Evolutionary conservation across 2,329 filamentous ascomycete genomes (phyloP), one percentile per base, ranked within the genome.

Genomic region (Cladophialophora immunda): DNA sequence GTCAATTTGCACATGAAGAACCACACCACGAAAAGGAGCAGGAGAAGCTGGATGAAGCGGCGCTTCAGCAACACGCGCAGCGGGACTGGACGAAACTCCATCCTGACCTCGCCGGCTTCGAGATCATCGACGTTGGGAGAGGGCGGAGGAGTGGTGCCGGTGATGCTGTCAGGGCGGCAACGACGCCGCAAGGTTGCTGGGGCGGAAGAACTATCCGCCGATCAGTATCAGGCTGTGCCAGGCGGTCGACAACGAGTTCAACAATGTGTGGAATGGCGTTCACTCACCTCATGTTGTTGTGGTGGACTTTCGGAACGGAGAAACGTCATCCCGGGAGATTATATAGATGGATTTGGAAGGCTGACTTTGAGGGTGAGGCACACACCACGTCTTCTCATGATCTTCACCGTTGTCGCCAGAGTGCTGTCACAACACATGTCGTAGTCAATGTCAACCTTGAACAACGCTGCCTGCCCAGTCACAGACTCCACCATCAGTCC

Each of bases 81-180:
- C 47, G 55, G 45, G 11, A 47, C 29, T 45, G 54, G 60, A 32
- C 54, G 38, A n/a, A 45, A 29, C 30, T 62, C 64, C 58, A 62
- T 66, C 36, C 15, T 66, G 57, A 55, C 58, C 38, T 52, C 58
- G 38, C 58, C 56, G 34, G 57, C 58, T 32, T 62, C 38, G 58
- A 58, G 58, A 29, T 66, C 52, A 17, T 45, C 27, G 30, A 27
- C 8, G 45, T 53, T 53, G 38, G 29, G 56, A 22, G 56, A 52
- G 15, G 64, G 58, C 9, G 56, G 56, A 58, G 36, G 36, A 41
- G 56, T 29, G 25, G 15, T 58, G 45, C 29, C 29, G 25, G 62
- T 11, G 52, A 32, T 45, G 38, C 52, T 32, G 32, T 47, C 8
- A 50, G n/a, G 57, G 57, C 38, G 63, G 29, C 34, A 36, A 19